phyloP scores from a whole-genome alignment of 495 filamentous ascomycete genomes.

The Penicillium atrosanguineum region DNA sequence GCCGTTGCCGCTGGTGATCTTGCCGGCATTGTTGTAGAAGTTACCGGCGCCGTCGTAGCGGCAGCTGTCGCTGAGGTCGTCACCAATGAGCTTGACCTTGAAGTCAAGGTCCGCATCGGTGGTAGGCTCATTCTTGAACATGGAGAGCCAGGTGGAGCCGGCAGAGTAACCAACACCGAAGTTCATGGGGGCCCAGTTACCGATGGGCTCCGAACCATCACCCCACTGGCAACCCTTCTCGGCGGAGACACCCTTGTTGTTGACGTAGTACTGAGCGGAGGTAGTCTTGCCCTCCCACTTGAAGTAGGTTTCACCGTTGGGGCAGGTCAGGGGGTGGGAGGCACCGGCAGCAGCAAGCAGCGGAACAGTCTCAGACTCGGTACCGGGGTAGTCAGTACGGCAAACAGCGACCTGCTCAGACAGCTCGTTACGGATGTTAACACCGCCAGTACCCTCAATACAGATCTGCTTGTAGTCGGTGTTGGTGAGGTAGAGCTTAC shows the following conservation, averaged over 20 bases:
- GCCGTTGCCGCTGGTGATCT: constrained; percentile 48
- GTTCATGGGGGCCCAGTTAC: constrained; percentile 91
- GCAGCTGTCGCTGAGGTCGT: constrained; percentile 66
- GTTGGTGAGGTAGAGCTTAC: constrained; percentile 78
- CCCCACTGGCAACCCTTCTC: constrained; percentile 81
- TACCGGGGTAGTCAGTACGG: constrained; percentile 93
- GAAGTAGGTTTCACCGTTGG: constrained; percentile 69
- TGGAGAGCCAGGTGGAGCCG: constrained; percentile 72
- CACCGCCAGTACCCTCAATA: constrained; percentile 65
- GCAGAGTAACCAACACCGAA: constrained; percentile 72
- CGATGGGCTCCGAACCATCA: constrained; percentile 55
- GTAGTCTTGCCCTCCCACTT: constrained; percentile 69
- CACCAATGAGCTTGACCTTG: constrained; percentile 67
- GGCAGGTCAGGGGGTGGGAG: constrained; percentile 65
- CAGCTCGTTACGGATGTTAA: constrained; percentile 73
- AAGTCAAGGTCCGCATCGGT: constrained; percentile 62
- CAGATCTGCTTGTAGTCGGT: constrained; percentile 65
- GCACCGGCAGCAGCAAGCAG: constrained; percentile 56
- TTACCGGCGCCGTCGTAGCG: constrained; percentile 61
- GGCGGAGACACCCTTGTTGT: constrained; percentile 65
- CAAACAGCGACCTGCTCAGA: constrained; percentile 67
- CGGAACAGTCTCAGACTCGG: constrained; percentile 81
- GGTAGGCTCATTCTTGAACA: constrained; percentile 72
- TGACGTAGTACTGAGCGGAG: constrained; percentile 96
- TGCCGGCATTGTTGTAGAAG: constrained; percentile 42